Percentiles rank a stretch among this genome's conserved stretches.
phyloP scores from a whole-genome alignment of 768 basidiomycete genomes.

The Phallus indusiatus region DNA sequence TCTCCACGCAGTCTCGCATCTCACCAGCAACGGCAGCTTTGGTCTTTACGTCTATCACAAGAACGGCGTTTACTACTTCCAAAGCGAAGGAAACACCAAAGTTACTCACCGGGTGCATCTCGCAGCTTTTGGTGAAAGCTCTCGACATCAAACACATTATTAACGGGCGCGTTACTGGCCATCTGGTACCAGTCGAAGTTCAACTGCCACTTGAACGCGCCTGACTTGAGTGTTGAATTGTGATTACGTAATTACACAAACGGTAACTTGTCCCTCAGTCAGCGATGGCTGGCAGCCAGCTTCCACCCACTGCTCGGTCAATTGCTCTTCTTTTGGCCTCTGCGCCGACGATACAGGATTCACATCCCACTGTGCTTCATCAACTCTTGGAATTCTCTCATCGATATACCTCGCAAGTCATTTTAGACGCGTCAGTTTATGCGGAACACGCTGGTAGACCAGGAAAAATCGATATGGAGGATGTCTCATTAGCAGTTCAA shows the following conservation, averaged over 20 bases:
- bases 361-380: constrained; percentile 78
- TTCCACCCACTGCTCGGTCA: constrained; percentile 78
- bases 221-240: background rate
- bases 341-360: constrained; percentile 76
- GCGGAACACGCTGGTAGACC: constrained; percentile 75
- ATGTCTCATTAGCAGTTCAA: constrained; percentile 72
- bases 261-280: background rate
- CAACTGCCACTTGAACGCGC: background rate
- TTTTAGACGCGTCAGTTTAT: constrained; percentile 80
- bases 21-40: constrained; percentile 67
- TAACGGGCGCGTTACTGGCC: background rate
- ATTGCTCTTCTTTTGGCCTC: constrained; percentile 79
- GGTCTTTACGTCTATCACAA: constrained; percentile 49
- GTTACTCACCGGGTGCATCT: constrained; percentile 2
- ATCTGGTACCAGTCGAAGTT: background rate
- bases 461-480: constrained; percentile 78
- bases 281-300: constrained; percentile 40
- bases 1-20: constrained; percentile 74
- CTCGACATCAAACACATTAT: constrained; percentile 1
- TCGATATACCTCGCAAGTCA: constrained; percentile 72
- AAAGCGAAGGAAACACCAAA: background rate
- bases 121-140: constrained; percentile 1
- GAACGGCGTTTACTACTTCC: background rate
- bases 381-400: constrained; percentile 84
- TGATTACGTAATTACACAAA: background rate